Percentiles rank a stretch among this genome's conserved stretches.
phyloP scores from a whole-genome alignment of 1,284 basidiomycete species.

The Melampsora americana region DNA sequence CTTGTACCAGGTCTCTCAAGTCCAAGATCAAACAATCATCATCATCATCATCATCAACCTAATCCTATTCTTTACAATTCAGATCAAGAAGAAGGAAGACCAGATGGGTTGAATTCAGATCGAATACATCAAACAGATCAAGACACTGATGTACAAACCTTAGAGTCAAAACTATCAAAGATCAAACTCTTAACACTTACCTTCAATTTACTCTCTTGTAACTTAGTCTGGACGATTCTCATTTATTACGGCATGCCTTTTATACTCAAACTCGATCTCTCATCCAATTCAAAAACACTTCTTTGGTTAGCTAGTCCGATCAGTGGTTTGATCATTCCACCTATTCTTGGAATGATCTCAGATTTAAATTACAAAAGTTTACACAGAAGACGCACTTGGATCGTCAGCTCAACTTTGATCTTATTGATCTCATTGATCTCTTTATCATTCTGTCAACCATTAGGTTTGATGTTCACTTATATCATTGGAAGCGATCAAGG shows the following conservation, averaged over 20 bases:
- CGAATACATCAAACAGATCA: not conserved
- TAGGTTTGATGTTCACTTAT: not conserved
- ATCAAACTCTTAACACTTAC: not conserved
- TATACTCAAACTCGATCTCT: slow-evolving; percentile 15
- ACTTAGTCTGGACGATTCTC: slow-evolving; percentile 17
- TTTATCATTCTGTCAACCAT: slow-evolving; percentile 22
- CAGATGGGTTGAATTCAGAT: not conserved
- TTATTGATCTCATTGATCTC: slow-evolving; percentile 14
- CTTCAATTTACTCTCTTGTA: not conserved
- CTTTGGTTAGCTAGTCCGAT: slow-evolving; percentile 19
- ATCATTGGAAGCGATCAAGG: slow-evolving; percentile 16
- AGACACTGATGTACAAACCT: not conserved
- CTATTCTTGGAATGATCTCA: not conserved
- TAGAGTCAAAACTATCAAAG: not conserved
- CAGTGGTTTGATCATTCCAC: slow-evolving; percentile 17
- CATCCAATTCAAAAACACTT: not conserved
- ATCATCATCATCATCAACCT: slow-evolving; percentile 7
- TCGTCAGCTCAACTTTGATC: not conserved
- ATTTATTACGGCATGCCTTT: slow-evolving; percentile 30
- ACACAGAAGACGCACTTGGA: not conserved
- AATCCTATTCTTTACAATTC: not conserved
- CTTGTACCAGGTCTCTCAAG: not conserved
- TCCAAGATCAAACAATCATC: not conserved
- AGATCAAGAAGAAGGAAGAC: not conserved
- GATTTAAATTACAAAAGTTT: not conserved